Percentiles rank a stretch among this genome's conserved stretches.
These are phyloP conservation scores for Erodium texanum DNA, from an alignment of 441 rosid genomes.

Conservation along the genomic window DNA sequence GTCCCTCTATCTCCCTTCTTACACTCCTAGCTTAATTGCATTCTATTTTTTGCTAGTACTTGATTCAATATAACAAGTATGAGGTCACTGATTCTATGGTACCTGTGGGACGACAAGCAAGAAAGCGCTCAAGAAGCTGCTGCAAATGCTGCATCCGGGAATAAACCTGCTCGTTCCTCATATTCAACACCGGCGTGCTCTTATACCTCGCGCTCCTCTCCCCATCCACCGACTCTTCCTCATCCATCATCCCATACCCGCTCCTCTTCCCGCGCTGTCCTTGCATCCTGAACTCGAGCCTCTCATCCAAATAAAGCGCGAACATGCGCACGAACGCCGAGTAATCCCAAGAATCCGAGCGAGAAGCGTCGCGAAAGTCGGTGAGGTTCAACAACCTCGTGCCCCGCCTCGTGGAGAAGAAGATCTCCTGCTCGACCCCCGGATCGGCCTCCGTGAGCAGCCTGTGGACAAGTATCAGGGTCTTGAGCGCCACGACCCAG, in stretches of 20 bases:
- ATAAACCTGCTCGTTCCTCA: conserved; percentile 46
- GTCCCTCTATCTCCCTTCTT: no score
- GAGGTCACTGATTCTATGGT: neutral
- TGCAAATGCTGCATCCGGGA: conserved; percentile 58
- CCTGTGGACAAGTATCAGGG: conserved; percentile 56
- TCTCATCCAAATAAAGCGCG: conserved; percentile 66
- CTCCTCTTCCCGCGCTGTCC: conserved; percentile 51
- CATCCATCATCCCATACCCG: conserved; percentile 27
- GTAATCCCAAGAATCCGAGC: conserved; percentile 66
- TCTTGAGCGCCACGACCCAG: conserved; percentile 83
- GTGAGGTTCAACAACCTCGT: conserved; percentile 79
- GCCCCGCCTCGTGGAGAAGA: conserved; percentile 78
- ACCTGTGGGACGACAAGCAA: conserved; percentile 95
- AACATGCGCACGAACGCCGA: conserved; percentile 76
- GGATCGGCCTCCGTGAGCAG: conserved; percentile 58
- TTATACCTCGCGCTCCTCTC: neutral
- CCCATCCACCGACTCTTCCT: conserved; percentile 39
- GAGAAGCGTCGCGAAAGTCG: conserved; percentile 57
- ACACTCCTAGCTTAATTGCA: no score
- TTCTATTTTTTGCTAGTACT: no score
- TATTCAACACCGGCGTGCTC: conserved; percentile 41
- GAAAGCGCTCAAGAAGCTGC: conserved; percentile 71
- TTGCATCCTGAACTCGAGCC: conserved; percentile 68
- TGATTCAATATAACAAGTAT: no score
- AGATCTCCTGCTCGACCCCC: conserved; percentile 72